Base-by-base conservation (phyloP, 192 early-diverging fungal genomes). In the Backusella luteola region DNA sequence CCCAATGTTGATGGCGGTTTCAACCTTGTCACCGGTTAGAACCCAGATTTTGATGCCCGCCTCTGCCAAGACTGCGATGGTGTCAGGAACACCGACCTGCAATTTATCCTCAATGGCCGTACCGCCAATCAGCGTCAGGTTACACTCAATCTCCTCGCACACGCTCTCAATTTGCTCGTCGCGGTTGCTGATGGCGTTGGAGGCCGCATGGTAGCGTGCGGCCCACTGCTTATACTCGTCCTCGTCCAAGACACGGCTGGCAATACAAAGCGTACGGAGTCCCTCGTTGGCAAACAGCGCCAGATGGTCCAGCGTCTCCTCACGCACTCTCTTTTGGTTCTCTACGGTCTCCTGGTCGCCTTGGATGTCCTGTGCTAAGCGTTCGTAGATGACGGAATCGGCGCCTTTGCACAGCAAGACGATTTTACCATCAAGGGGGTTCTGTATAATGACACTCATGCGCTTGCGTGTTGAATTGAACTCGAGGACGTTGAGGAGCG, bases 391-490 rank as follows among this genome's bases (percentile, higher is more conserved):
- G 7, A 97, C 91, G 39, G 91, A 92, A 80, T 99, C 97, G 0
- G 97, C 97, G 36, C 97, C 97, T 81, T 99, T 99, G 83, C 91
- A 95, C 42, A 94, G 85, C 6, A 99, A 80, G 38, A 96, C 86
- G 38, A 97, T 84, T 32, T 80, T 83, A 7, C 80, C 80, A 34
- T 85, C 85, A 23, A 93, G 90, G 75, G 75, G 77, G 21, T 87
- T 85, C 32, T 91, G 84, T 76, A 97, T 86, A 76, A 99, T 91
- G 15, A 97, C 93, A 34, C 92, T 94, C 97, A 99, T 99, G 46
- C 97, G 87, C 81, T 99, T 99, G 70, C 97, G 89, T 11, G 92
- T 93, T 35, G 93, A 95, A 82, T 94, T 98, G 76, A 99, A 99
- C 80, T 97, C 93, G 19, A 95, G 85, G 38, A 92, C 90, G 35